A percentile compares a stretch with the other conserved stretches of the same genome.
Conservation (phyloP, 352 stramenopile genomes). For the Phytophthora uliginosa region DNA sequence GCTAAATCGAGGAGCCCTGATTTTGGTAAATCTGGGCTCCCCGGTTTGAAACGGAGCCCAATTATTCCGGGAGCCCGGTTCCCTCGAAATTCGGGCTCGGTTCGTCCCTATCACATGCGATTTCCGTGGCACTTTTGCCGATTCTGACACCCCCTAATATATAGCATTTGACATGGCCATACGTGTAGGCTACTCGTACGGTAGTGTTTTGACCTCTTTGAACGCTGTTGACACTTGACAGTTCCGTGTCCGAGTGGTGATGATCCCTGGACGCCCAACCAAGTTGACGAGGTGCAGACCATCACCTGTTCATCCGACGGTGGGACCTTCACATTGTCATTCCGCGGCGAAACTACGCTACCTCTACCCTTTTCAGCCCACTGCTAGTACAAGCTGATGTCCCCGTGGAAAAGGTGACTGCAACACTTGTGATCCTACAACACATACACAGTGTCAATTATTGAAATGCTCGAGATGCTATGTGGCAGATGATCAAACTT, state of each 20-base stretch:
- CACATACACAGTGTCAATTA: slow-evolving; percentile 7
- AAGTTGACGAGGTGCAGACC: slow-evolving; percentile 84
- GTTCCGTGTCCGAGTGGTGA: slow-evolving; percentile 87
- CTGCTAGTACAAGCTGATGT: slow-evolving; percentile 48
- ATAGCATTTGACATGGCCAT: too few species aligned
- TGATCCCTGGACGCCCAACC: slow-evolving; percentile 85
- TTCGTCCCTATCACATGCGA: too few species aligned
- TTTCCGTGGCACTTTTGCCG: too few species aligned
- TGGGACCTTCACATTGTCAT: slow-evolving; percentile 85
- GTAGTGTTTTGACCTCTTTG: neutral
- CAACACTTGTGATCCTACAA: slow-evolving; percentile 62
- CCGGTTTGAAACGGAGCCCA: too few species aligned
- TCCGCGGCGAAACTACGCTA: slow-evolving; percentile 73
- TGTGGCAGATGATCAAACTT: slow-evolving; percentile 9
- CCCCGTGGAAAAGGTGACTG: slow-evolving; percentile 50
- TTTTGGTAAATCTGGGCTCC: too few species aligned
- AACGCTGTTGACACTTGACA: slow-evolving; percentile 17
- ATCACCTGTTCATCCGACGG: slow-evolving; percentile 71
- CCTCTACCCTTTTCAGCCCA: slow-evolving; percentile 46
- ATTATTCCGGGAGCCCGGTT: too few species aligned
- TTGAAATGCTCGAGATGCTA: neutral
- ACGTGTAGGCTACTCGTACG: too few species aligned
- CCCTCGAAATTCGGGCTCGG: too few species aligned
- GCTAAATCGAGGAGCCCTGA: too few species aligned
- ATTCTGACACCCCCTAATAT: too few species aligned